Evolutionary conservation across 805 yeast genomes (phyloP), one percentile per base, ranked within the genome.

Genomic region (Trichomonascus vanleenenianus): DNA sequence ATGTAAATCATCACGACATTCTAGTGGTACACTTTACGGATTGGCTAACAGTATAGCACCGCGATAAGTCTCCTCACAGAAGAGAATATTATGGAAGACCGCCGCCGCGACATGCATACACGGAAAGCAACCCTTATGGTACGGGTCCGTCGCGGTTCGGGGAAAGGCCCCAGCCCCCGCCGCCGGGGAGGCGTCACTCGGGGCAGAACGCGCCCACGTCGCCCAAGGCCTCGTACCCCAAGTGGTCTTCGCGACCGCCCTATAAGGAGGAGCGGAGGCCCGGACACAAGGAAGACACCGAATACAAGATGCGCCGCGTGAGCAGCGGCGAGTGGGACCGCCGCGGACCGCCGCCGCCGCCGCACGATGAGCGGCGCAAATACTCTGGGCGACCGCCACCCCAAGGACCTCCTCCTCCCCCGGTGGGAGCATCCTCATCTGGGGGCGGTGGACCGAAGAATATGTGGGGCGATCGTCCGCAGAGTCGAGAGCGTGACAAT

Each of bases 31-130:
- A 30, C 32, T 9, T 9, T 30, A 12, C 32, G 9, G 12, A 9
- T 4, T 3, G 35, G 16, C 14, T 12, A 32, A n/a, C 16, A 32
- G 4, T 11, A n/a, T 11, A 32, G 19, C 11, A 10, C 15, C 38
- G 44, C 40, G 44, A 30, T 37, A 39, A 16, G 40, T 36, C 45
- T 30, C 48, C 45, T 3, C 48, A 38, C n/a, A 15, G 45, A 33
- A 22, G 43, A n/a, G 41, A 39, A 8, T 39, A 39, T 14, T 39
- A 39, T 14, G 31, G 30, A n/a, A 27, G 42, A 7, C 25, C 25
- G 25, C 44, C 39, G 11, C 27, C 38, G 18, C 14, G 37, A 25
- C 20, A 25, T 40, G 14, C 27, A 31, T 30, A 37, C 40, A 20
- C 27, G 4, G 27, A 22, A 22, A 22, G 8, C 8, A 8, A 4